phyloP scores from a whole-genome alignment of 345 rosid genomes.

The Populus davidiana region DNA sequence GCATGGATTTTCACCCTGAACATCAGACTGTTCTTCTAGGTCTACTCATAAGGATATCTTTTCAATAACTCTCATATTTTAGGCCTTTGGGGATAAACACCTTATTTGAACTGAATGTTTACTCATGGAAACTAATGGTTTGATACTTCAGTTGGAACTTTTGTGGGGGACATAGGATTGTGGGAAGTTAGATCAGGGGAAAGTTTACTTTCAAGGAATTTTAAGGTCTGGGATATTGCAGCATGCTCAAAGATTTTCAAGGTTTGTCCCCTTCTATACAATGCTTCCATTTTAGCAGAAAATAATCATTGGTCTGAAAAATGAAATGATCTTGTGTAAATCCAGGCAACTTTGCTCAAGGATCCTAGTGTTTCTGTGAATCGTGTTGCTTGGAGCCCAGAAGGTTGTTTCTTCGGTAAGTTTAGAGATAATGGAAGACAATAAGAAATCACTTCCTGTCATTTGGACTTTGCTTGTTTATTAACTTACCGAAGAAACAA shows the following conservation, averaged over 20 bases:
- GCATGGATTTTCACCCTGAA: constrained; percentile 84
- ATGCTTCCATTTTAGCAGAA: background rate
- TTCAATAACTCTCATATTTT: background rate
- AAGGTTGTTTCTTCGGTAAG: constrained; percentile 56
- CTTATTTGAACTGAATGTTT: constrained; percentile 3
- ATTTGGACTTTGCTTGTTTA: background rate
- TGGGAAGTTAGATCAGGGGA: constrained; percentile 65
- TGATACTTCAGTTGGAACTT: constrained; percentile 56
- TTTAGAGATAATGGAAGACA: constrained; percentile 1
- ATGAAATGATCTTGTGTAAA: constrained; percentile 8
- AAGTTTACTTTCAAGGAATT: constrained; percentile 46
- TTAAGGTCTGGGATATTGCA: constrained; percentile 65
- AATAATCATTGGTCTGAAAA: background rate
- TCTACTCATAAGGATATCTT: constrained; percentile 14
- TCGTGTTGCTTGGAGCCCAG: constrained; percentile 48
- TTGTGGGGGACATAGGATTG: constrained; percentile 48
- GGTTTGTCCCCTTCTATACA: constrained; percentile 34
- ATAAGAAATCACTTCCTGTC: background rate
- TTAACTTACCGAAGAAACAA: background rate
- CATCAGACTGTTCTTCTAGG: constrained; percentile 66
- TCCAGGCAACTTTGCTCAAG: constrained; percentile 37
- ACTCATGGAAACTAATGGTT: constrained; percentile 11
- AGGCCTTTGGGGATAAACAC: constrained; percentile 4
- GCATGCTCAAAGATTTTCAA: constrained; percentile 45
- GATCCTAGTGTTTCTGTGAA: constrained; percentile 44